Evolutionary conservation across 768 basidiomycete species (phyloP).

Genomic region (Ramaria sp.): DNA sequence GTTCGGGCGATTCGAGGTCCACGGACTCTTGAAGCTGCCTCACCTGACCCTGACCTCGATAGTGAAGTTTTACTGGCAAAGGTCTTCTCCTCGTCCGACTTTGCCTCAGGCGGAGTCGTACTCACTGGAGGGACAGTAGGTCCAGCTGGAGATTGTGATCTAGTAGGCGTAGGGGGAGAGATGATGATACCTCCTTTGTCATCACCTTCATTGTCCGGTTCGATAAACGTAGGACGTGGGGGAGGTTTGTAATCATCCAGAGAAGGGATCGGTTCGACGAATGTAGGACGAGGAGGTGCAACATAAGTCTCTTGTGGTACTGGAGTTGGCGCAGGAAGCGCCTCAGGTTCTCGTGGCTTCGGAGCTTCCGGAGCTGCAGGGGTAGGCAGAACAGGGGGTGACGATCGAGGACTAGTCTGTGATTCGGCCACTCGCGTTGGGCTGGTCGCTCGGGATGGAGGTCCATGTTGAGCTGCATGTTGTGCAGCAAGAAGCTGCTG

Average conservation of each 20-base stretch:
- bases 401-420: neutral
- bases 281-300: slow-evolving; percentile 30
- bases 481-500: slow-evolving; percentile 65
- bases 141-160: slow-evolving; percentile 16
- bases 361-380: slow-evolving; percentile 16
- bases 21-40: slow-evolving; percentile 25
- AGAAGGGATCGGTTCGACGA: slow-evolving; percentile 43
- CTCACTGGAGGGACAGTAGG: slow-evolving; percentile 11
- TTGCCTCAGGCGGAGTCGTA: neutral
- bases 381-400: slow-evolving; percentile 11
- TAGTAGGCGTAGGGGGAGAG: slow-evolving; percentile 22
- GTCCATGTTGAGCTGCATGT: slow-evolving; percentile 36
- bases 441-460: slow-evolving; percentile 1
- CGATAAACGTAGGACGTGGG: slow-evolving; percentile 12
- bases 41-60: slow-evolving; percentile 36
- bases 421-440: slow-evolving; percentile 13
- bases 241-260: slow-evolving; percentile 42
- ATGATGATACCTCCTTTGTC: slow-evolving; percentile 30
- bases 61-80: slow-evolving; percentile 22
- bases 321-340: slow-evolving; percentile 1
- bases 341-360: slow-evolving; percentile 11
- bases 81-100: slow-evolving; percentile 16
- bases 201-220: slow-evolving; percentile 17
- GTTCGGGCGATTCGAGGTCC: slow-evolving; percentile 40
- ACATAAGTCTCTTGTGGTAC: neutral